phyloP scores from a whole-genome alignment of 2,329 filamentous ascomycete genomes.

The Phyllosticta citribraziliensis region DNA sequence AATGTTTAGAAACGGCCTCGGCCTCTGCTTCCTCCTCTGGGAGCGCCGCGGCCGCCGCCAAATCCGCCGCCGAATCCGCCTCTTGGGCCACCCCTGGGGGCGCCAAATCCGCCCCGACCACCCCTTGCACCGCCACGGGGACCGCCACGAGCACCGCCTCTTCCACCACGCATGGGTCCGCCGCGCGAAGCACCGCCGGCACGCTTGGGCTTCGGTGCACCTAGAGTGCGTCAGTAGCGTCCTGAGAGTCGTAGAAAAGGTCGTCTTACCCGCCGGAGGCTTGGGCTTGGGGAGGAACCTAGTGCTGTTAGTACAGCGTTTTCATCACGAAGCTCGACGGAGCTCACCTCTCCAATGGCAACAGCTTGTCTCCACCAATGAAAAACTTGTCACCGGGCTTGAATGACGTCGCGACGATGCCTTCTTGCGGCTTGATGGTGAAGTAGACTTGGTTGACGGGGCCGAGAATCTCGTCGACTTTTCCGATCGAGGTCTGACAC shows the following conservation, averaged over 20 bases:
- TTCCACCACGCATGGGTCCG: conserved; percentile 28
- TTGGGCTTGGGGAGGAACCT: conserved; percentile 93
- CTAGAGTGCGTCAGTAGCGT: conserved; percentile 29
- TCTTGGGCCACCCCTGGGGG: conserved; percentile 36
- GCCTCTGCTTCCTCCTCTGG: conserved; percentile 16
- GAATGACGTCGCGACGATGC: conserved; percentile 90
- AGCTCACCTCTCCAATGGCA: conserved; percentile 71
- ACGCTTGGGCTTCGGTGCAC: conserved; percentile 60
- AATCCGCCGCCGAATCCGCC: conserved; percentile 49
- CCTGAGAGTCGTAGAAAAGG: neutral
- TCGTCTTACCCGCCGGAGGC: conserved; percentile 43
- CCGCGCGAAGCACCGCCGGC: conserved; percentile 51
- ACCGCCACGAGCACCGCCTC: conserved; percentile 43
- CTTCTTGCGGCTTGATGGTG: conserved; percentile 94
- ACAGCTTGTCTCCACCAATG: conserved; percentile 86
- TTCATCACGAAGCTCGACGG: neutral
- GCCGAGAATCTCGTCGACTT: conserved; percentile 95
- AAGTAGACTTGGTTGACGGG: conserved; percentile 98
- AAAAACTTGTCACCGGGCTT: conserved; percentile 96
- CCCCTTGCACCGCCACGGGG: conserved; percentile 37
- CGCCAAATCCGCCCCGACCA: conserved; percentile 31
- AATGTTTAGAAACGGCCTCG: conserved; percentile 15
- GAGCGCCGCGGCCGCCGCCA: conserved; percentile 27
- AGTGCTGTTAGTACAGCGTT: neutral
- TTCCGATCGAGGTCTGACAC: conserved; percentile 69